Base-by-base conservation (phyloP, 2,329 filamentous ascomycete genomes). In the Clonostachys rosea region DNA sequence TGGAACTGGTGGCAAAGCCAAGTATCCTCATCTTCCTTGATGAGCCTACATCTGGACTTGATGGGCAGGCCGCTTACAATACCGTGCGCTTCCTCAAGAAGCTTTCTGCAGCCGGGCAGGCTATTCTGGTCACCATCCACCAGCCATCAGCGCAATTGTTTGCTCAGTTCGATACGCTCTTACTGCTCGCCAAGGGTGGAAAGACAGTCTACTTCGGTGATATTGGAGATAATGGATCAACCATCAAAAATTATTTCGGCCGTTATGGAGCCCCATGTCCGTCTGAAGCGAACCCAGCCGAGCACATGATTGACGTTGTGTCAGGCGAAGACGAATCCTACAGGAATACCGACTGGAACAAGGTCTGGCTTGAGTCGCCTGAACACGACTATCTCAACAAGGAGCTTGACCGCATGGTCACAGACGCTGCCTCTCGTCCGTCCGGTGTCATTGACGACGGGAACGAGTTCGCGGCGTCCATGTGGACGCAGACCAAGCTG, bases 381-480 rank as follows among this genome's bases (percentile, higher is more conserved):
- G 75, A 88, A 56, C 75, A 82, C 52, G 66, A 70, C 1, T 63
- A 69, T 4, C 66, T 87, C 36, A 66, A 78, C 14, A 62, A 73
- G 10, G 82, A 89, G 53, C 87, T 91, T 5, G 77, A 86, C 39
- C 66, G 65, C 3, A 78, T 89, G 51, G 78, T 83, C 50, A 58
- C 69, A 2, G 75, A 79, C 5, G 78, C 84, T 0, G 72, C 74
- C 0, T 50, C 68, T n/a, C 71, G 67, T 52, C 62, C 72, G 2
- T 60, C 65, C 0, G 68, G 62, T 45, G 68, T 59, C 52, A 53
- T 58, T 49, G 68, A 73, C 24, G 70, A 76, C 45, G 86, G 80
- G 50, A 73, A 81, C 43, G 86, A 91, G 62, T 92, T 91, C 52
- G 88, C 89, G 0, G 83, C 82, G 6, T 75, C 85, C 0, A 79